Conservation (phyloP, 768 basidiomycete genomes). For the Auricularia sp. region DNA sequence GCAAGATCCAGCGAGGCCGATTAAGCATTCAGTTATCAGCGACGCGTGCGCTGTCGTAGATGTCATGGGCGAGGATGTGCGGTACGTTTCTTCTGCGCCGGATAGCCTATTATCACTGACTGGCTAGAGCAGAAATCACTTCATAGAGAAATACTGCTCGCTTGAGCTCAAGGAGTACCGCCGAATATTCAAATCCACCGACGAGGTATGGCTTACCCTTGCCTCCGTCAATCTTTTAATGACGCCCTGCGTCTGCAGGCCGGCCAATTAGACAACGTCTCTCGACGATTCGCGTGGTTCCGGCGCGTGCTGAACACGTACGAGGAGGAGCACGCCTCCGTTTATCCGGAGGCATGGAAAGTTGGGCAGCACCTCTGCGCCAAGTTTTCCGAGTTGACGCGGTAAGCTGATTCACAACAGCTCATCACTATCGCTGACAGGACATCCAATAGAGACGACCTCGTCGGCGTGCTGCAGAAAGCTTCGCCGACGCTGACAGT, state of each 20-base stretch:
- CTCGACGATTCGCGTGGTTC: constrained; percentile 93
- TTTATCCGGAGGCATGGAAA: constrained; percentile 81
- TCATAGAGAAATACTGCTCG: constrained; percentile 82
- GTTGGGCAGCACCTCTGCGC: constrained; percentile 72
- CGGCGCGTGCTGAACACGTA: constrained; percentile 72
- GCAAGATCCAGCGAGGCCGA: constrained; percentile 60
- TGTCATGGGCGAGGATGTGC: constrained; percentile 76
- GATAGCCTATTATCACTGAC: not conserved
- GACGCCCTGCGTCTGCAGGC: constrained; percentile 26
- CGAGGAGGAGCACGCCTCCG: constrained; percentile 73
- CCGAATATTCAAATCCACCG: constrained; percentile 84
- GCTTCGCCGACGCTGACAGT: constrained; percentile 64
- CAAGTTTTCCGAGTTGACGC: constrained; percentile 85
- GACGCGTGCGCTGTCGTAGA: constrained; percentile 88
- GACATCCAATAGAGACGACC: constrained; percentile 56
- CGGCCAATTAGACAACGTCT: constrained; percentile 90
- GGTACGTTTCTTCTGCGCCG: constrained; percentile 22
- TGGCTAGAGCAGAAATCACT: constrained; percentile 32
- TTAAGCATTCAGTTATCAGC: constrained; percentile 53
- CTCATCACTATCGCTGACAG: not conserved
- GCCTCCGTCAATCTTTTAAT: not conserved
- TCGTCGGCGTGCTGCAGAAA: constrained; percentile 72
- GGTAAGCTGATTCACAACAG: constrained; percentile 33
- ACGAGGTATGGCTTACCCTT: constrained; percentile 45
- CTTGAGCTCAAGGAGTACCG: constrained; percentile 92